phyloP scores from a whole-genome alignment of 2,329 filamentous ascomycete species.

The Sporothrix schenckii region DNA sequence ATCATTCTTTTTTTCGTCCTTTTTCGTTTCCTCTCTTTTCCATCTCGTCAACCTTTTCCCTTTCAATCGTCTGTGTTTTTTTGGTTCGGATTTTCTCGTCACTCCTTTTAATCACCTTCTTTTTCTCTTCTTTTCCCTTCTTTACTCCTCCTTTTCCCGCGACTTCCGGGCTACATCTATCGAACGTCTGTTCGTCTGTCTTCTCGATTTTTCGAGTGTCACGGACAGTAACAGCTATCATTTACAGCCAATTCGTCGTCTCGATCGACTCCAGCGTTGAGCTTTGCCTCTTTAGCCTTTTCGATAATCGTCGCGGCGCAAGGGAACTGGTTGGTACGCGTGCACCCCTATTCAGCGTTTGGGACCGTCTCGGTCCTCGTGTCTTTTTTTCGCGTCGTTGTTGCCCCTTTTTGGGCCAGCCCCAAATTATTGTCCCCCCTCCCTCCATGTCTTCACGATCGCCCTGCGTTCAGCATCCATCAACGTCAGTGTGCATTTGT shows the following conservation, averaged over 20 bases:
- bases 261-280: slow-evolving; percentile 15
- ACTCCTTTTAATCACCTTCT: slow-evolving; percentile 47
- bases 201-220: slow-evolving; percentile 6
- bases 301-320: slow-evolving; percentile 1
- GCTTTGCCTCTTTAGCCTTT: slow-evolving; percentile 12
- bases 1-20: slow-evolving; percentile 34
- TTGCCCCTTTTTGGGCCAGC: slow-evolving; percentile 30
- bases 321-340: slow-evolving; percentile 30
- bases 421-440: slow-evolving; percentile 25
- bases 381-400: slow-evolving; percentile 34
- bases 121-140: slow-evolving; percentile 23
- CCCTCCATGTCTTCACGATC: slow-evolving; percentile 24
- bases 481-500: neutral
- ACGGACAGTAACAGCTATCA: slow-evolving; percentile 11
- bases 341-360: slow-evolving; percentile 31
- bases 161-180: neutral
- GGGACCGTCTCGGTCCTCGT: neutral
- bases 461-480: slow-evolving; percentile 1
- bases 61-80: slow-evolving; percentile 37
- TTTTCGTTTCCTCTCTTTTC: slow-evolving; percentile 32
- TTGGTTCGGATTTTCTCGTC: slow-evolving; percentile 46
- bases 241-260: neutral
- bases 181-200: neutral
- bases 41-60: slow-evolving; percentile 30
- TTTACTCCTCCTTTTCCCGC: slow-evolving; percentile 35